Conservation (phyloP, 768 basidiomycete species). For the Podaxis sp. region DNA sequence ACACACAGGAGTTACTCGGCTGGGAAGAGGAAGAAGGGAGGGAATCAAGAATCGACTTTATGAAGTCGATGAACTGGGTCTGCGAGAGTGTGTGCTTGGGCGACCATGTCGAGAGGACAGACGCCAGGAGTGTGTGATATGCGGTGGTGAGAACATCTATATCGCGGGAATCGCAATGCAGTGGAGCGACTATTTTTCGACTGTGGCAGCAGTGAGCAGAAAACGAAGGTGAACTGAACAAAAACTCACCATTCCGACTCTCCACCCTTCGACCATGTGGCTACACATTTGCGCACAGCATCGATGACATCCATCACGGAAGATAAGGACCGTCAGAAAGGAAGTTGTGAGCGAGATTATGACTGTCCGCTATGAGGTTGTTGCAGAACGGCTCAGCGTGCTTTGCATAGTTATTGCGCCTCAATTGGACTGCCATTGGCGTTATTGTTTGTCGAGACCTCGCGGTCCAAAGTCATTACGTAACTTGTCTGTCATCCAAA, state of each 20-base stretch:
- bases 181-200: conserved; percentile 53
- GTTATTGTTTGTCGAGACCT: conserved; percentile 3
- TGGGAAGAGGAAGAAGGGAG: conserved; percentile 69
- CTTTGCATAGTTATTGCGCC: conserved; percentile 4
- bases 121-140: conserved; percentile 64
- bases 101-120: conserved; percentile 55
- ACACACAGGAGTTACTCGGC: conserved; percentile 26
- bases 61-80: conserved; percentile 53
- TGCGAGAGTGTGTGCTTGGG: conserved; percentile 42
- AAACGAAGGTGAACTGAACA: conserved; percentile 15
- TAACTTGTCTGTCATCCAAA: neutral
- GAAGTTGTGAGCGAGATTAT: neutral
- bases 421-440: neutral
- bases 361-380: neutral
- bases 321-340: neutral
- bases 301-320: conserved; percentile 55
- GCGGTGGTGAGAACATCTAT: conserved; percentile 57
- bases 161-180: conserved; percentile 53
- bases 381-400: conserved; percentile 6
- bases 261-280: conserved; percentile 55
- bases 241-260: conserved; percentile 55
- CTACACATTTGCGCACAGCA: conserved; percentile 44
- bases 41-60: conserved; percentile 52
- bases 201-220: conserved; percentile 30
- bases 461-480: neutral